Percentiles rank a stretch among this genome's conserved stretches.
Evolutionary conservation across 2,329 filamentous ascomycete species (phyloP).

Genomic region (Penicillium verrucosum): DNA sequence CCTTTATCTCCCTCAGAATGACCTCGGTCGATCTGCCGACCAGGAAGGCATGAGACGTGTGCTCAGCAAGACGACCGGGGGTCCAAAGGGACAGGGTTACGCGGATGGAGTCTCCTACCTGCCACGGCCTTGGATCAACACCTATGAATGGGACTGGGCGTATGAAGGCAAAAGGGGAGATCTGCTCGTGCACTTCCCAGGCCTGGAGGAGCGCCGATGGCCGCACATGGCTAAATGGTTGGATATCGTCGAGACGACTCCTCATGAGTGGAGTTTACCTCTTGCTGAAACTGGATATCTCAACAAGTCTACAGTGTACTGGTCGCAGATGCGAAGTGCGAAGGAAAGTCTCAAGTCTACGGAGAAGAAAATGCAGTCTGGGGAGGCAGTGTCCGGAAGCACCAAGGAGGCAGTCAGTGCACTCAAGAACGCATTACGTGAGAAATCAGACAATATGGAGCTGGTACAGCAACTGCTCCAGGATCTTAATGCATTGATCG

Average conservation of each 20-base stretch:
- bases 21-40: constrained; percentile 21
- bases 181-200: constrained; percentile 33
- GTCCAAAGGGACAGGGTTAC: constrained; percentile 15
- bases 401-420: not conserved
- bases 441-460: constrained; percentile 4
- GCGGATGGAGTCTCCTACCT: constrained; percentile 18
- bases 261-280: constrained; percentile 22
- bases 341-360: not conserved
- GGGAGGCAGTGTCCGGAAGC: not conserved
- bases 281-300: constrained; percentile 24
- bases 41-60: constrained; percentile 24
- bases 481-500: constrained; percentile 3
- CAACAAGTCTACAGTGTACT: constrained; percentile 20
- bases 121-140: constrained; percentile 28
- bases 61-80: constrained; percentile 19
- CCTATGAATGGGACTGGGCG: constrained; percentile 27
- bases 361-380: not conserved
- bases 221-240: constrained; percentile 28
- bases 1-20: constrained; percentile 18
- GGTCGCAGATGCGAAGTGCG: constrained; percentile 12
- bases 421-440: not conserved
- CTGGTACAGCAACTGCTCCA: not conserved
- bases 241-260: constrained; percentile 21
- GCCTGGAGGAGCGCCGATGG: constrained; percentile 25
- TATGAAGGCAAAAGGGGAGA: constrained; percentile 28